Evolutionary conservation across 2,329 filamentous ascomycete genomes (phyloP).

Genomic region (Paracorniculantispora psalliotae): DNA sequence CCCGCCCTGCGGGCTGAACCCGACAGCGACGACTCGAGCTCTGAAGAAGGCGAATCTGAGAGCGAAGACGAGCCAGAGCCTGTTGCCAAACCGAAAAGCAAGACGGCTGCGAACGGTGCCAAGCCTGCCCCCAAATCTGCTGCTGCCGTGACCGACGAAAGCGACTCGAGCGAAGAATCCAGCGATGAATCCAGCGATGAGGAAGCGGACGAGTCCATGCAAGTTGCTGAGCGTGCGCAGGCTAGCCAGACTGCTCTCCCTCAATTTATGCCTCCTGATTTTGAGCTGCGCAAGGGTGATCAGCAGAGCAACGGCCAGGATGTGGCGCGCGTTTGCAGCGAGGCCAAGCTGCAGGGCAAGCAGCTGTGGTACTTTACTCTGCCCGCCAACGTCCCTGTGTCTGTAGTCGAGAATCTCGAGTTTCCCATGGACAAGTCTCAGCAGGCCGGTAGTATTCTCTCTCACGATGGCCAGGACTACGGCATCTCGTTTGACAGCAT

Average conservation of each 20-base stretch:
- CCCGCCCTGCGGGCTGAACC: conserved; percentile 19
- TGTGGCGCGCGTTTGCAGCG: conserved; percentile 51
- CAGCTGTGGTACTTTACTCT: conserved; percentile 79
- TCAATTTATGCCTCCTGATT: conserved; percentile 46
- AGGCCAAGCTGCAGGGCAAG: conserved; percentile 60
- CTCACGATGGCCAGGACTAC: conserved; percentile 60
- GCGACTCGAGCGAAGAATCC: conserved; percentile 13
- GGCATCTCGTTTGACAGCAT: conserved; percentile 50
- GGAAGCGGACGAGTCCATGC: conserved; percentile 35
- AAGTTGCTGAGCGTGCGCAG: conserved; percentile 29
- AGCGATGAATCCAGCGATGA: conserved; percentile 21
- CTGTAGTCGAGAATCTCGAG: conserved; percentile 59
- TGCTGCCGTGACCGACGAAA: conserved; percentile 17
- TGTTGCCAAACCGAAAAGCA: conserved; percentile 18
- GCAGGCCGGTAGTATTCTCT: conserved; percentile 51
- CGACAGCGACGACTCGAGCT: conserved; percentile 23
- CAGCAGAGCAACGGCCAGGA: conserved; percentile 37
- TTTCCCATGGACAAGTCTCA: conserved; percentile 53
- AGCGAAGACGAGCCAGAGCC: conserved; percentile 21
- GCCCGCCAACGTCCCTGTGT: conserved; percentile 64
- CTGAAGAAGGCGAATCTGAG: conserved; percentile 22
- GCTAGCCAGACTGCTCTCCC: conserved; percentile 35
- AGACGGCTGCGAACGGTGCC: conserved; percentile 17
- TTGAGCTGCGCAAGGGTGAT: conserved; percentile 46
- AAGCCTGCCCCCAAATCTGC: conserved; percentile 6